A percentile compares a stretch with the other conserved stretches of the same genome.
These are phyloP conservation scores for Anastatica hierochuntica DNA, from an alignment of 345 rosid species.

Conservation along the genomic window DNA sequence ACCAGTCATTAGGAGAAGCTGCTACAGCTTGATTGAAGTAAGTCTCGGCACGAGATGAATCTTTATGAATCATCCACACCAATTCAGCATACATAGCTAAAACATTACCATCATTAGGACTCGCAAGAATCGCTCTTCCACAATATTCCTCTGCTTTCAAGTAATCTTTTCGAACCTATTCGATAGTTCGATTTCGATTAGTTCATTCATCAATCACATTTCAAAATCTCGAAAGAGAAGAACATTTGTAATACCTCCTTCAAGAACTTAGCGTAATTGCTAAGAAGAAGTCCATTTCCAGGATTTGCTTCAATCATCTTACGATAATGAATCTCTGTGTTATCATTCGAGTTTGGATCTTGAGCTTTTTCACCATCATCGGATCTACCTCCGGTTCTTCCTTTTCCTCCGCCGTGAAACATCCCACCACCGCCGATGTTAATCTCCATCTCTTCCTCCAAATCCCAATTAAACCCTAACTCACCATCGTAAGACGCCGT, in stretches of 20 bases:
- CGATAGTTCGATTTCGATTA: background rate
- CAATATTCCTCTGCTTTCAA: slow-evolving; percentile 76
- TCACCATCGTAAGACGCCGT: slow-evolving; percentile 16
- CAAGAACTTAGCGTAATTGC: slow-evolving; percentile 79
- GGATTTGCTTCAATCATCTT: slow-evolving; percentile 86
- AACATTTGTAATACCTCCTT: slow-evolving; percentile 75
- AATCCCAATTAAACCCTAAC: slow-evolving; percentile 11
- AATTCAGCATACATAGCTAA: slow-evolving; percentile 77
- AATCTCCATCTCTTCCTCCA: slow-evolving; percentile 27
- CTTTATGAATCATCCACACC: slow-evolving; percentile 63
- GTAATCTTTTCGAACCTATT: slow-evolving; percentile 57
- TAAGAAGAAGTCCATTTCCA: slow-evolving; percentile 59
- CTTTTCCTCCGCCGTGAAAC: slow-evolving; percentile 33
- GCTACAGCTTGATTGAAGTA: slow-evolving; percentile 77
- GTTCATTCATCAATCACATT: background rate
- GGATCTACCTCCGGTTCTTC: slow-evolving; percentile 38
- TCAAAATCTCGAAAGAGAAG: background rate
- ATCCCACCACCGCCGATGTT: slow-evolving; percentile 41
- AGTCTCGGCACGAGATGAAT: slow-evolving; percentile 57
- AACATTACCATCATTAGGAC: slow-evolving; percentile 58
- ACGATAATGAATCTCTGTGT: slow-evolving; percentile 52
- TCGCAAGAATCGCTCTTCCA: slow-evolving; percentile 59
- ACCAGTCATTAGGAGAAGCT: slow-evolving; percentile 83
- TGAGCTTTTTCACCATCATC: slow-evolving; percentile 27
- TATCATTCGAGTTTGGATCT: slow-evolving; percentile 19